Conservation (phyloP, 352 stramenopile genomes). For the Blastocystis hominis region DNA sequence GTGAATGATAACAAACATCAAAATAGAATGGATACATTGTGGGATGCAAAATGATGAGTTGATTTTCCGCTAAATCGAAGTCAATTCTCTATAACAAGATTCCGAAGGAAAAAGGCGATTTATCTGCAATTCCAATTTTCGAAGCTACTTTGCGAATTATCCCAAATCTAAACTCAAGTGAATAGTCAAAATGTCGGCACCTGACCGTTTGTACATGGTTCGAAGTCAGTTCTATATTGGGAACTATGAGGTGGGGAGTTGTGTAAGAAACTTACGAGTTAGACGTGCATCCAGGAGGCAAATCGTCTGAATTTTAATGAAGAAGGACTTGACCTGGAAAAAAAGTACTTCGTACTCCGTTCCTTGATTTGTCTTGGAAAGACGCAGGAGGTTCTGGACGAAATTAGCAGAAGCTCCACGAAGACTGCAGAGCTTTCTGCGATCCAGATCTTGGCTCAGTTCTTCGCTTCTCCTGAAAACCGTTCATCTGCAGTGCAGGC, state of each 20-base stretch:
- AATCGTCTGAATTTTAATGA: conserved; percentile 3
- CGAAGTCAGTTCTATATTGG: conserved; percentile 54
- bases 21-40: not conserved
- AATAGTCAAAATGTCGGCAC: conserved; percentile 41
- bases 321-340: conserved; percentile 22
- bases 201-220: conserved; percentile 55
- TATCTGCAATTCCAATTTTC: not conserved
- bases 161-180: not conserved
- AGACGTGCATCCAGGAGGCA: conserved; percentile 55
- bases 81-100: not conserved
- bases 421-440: conserved; percentile 17
- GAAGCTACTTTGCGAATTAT: not conserved
- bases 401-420: not conserved
- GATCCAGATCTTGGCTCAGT: conserved; percentile 18
- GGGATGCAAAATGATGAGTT: not conserved
- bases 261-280: not conserved
- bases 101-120: not conserved
- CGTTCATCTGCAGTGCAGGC: not conserved
- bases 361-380: conserved; percentile 46
- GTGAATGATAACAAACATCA: not conserved
- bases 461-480: conserved; percentile 22
- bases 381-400: not conserved
- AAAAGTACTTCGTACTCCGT: conserved; percentile 21
- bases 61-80: not conserved
- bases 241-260: conserved; percentile 37